A percentile compares a stretch with the other conserved stretches of the same genome.
Evolutionary conservation across 352 stramenopile species (phyloP).

Genomic region (Plasmopara muralis): DNA sequence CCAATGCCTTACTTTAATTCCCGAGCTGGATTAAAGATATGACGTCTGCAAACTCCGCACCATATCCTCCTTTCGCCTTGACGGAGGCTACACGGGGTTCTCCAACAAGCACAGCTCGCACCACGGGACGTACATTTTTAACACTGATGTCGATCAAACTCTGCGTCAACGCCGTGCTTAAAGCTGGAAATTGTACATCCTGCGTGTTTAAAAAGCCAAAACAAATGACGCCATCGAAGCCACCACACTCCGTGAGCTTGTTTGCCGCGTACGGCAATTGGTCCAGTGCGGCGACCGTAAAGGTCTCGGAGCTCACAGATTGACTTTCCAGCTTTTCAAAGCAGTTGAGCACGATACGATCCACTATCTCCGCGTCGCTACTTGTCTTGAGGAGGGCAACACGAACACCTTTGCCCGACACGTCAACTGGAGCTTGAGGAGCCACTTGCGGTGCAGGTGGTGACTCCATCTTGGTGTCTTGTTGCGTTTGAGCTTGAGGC

Average conservation of each 20-base stretch:
- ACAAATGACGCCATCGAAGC: conserved; percentile 74
- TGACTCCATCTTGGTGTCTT: conserved; percentile 38
- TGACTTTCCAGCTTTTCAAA: conserved; percentile 32
- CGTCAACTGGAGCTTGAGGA: conserved; percentile 12
- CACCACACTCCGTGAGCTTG: conserved; percentile 64
- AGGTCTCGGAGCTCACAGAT: conserved; percentile 44
- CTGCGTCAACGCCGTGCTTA: conserved; percentile 57
- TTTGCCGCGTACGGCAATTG: conserved; percentile 82
- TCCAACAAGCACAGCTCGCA: conserved; percentile 70
- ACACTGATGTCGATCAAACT: conserved; percentile 82
- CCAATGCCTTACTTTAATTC: no score
- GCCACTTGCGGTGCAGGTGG: conserved; percentile 21
- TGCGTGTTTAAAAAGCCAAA: conserved; percentile 72
- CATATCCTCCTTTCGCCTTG: conserved; percentile 71
- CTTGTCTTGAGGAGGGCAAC: conserved; percentile 75
- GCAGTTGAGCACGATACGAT: conserved; percentile 64
- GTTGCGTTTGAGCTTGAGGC: conserved; percentile 16
- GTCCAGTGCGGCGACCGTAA: conserved; percentile 67
- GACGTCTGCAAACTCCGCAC: conserved; percentile 53
- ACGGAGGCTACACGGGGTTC: conserved; percentile 70
- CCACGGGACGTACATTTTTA: conserved; percentile 67
- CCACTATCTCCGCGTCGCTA: conserved; percentile 62
- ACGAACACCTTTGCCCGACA: conserved; percentile 22
- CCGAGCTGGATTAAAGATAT: conserved; percentile 58
- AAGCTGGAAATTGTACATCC: conserved; percentile 50